Percentiles rank a stretch among this genome's conserved stretches.
phyloP scores from a whole-genome alignment of 306 rosid genomes.

The Gastrolobium bilobum region DNA sequence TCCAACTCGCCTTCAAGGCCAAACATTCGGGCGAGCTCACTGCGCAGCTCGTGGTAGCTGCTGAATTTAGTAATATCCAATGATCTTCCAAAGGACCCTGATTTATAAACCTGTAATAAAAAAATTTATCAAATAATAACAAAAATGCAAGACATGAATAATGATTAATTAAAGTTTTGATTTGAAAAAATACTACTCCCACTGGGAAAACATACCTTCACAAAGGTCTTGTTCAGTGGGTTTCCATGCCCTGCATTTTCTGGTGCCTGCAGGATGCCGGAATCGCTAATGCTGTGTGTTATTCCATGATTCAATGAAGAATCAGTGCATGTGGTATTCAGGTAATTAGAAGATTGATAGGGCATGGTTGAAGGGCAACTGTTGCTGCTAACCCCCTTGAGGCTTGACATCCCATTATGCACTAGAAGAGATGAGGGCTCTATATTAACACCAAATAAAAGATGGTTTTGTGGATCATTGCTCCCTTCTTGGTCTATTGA shows the following conservation, averaged over 20 bases:
- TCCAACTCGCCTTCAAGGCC: conserved; percentile 95
- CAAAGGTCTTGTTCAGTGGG: conserved; percentile 76
- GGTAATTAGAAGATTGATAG: conserved; percentile 76
- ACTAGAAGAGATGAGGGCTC: conserved; percentile 85
- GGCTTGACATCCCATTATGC: conserved; percentile 82
- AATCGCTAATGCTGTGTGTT: conserved; percentile 72
- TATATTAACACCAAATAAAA: conserved; percentile 91
- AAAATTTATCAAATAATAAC: conserved; percentile 20
- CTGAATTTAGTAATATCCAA: conserved; percentile 80
- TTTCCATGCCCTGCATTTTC: conserved; percentile 75
- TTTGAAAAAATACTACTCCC: neutral
- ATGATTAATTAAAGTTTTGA: neutral
- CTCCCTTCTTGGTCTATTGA: conserved; percentile 83
- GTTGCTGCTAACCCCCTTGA: conserved; percentile 71
- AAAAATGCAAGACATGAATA: conserved; percentile 28
- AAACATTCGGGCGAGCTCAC: conserved; percentile 95
- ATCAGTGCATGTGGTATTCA: conserved; percentile 67
- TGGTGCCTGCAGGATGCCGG: conserved; percentile 75
- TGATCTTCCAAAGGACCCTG: conserved; percentile 66
- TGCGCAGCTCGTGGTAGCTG: conserved; percentile 90
- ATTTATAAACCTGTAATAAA: conserved; percentile 57
- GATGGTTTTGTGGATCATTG: conserved; percentile 85
- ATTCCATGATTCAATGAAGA: conserved; percentile 71
- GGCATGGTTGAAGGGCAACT: conserved; percentile 62
- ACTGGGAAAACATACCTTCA: conserved; percentile 70